Conservation (phyloP, 106 monocot genomes). For the Apostasia shenzhenica region DNA sequence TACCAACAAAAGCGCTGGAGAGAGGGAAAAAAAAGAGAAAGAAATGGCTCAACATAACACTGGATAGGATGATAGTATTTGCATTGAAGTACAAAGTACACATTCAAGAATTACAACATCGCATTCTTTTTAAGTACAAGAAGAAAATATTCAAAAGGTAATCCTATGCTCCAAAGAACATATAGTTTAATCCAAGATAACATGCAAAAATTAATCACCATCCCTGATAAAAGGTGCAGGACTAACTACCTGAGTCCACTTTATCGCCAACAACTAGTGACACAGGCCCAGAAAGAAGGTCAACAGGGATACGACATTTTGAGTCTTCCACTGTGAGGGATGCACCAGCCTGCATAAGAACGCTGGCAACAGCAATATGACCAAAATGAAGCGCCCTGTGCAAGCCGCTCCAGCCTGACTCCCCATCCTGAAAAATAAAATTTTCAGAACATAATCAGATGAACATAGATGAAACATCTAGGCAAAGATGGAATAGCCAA, state of each 20-base stretch:
- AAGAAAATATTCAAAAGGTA: not conserved
- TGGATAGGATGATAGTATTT: no score
- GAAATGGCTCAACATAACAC: no score
- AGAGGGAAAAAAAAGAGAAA: no score
- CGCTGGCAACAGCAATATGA: constrained; percentile 86
- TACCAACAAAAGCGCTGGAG: no score
- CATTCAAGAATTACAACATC: not conserved
- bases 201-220: not conserved
- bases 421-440: constrained; percentile 65
- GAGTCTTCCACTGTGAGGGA: constrained; percentile 74
- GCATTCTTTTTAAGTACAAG: not conserved
- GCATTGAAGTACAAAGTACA: not conserved
- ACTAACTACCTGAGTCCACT: constrained; percentile 48
- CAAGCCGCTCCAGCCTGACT: constrained; percentile 96
- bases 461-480: no score
- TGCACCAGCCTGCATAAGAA: constrained; percentile 81
- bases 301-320: constrained; percentile 74
- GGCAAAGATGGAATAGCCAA: no score
- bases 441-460: not conserved
- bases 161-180: not conserved
- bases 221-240: not conserved
- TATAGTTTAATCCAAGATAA: not conserved
- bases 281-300: constrained; percentile 96
- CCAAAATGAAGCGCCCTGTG: constrained; percentile 99
- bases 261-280: constrained; percentile 45